Evolutionary conservation across 1,284 basidiomycete species (phyloP), one percentile per base, ranked within the genome.

Genomic region (Malassezia dermatis): DNA sequence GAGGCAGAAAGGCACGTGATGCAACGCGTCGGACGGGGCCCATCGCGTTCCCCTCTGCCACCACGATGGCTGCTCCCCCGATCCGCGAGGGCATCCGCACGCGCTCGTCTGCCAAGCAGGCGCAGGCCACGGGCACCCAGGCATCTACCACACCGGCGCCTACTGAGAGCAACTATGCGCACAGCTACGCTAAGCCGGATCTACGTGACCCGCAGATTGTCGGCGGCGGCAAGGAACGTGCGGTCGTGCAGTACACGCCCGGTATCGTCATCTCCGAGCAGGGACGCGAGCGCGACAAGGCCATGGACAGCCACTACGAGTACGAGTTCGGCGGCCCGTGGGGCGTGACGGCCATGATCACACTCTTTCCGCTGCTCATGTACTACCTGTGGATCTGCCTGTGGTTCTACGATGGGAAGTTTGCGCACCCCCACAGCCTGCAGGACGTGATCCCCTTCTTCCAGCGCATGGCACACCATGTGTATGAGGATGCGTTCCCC

Each of bases 381-480:
- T 96, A 96, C 78, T 98, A 98, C 78, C 83, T 98, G 64, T 96
- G 89, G 88, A 89, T 90, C 64, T 99, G 94, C 56, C 81, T 96
- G 35, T 90, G 87, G 83, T 94, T 90, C 77, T 91, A 96, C 75
- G 86, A 95, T 64, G 93, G 93, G 50, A 80, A 81, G 65, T 79
- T 94, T 39, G 83, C 87, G n/a, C 77, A 81, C 63, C 90, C 90
- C 28, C 78, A 77, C 28, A 85, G 86, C 11, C 55, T 83, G 21
- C 81, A 82, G 43, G 87, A 89, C 62, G 80, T 91, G 50, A 67
- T 78, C 53, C 89, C 91, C 1, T 94, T 93, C 79, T 75, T 94
- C 27, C 70, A 77, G 52, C 80, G 82, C 45, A 90, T 95, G 87
- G 87, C 86, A 82, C 78, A 76, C 12, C 89, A 94, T 75, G 79